Conservation (phyloP, 768 basidiomycete genomes). For the Pholiota microspora region DNA sequence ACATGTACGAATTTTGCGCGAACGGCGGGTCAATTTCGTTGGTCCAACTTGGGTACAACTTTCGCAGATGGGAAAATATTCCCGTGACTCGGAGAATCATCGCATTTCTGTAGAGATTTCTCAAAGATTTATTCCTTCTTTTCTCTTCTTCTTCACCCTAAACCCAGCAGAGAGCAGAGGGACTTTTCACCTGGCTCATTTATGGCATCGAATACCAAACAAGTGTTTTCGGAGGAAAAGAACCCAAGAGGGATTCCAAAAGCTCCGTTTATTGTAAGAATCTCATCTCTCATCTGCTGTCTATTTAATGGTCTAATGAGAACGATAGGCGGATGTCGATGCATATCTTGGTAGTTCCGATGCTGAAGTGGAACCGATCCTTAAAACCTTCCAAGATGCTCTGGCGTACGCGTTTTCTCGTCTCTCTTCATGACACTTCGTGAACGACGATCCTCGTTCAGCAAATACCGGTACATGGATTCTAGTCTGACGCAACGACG, state of each 20-base stretch:
- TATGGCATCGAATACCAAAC: conserved; percentile 27
- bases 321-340: conserved; percentile 75
- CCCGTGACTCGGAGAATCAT: too few relatives aligned
- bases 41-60: too few relatives aligned
- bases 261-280: conserved; percentile 87
- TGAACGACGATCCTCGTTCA: conserved; percentile 36
- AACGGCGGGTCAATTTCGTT: too few relatives aligned
- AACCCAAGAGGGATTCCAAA: conserved; percentile 94
- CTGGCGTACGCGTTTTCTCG: conserved; percentile 68
- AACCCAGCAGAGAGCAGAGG: too few relatives aligned
- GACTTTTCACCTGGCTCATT: too few relatives aligned
- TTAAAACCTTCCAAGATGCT: conserved; percentile 87
- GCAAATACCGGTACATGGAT: conserved; percentile 99
- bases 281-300: neutral
- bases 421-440: conserved; percentile 12
- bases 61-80: too few relatives aligned
- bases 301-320: neutral
- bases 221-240: conserved; percentile 44
- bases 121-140: too few relatives aligned
- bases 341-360: conserved; percentile 81
- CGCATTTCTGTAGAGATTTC: too few relatives aligned
- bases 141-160: too few relatives aligned
- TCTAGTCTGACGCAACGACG: conserved; percentile 76
- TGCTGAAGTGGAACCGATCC: conserved; percentile 70
- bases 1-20: too few relatives aligned